phyloP scores from a whole-genome alignment of 352 stramenopile genomes.

The Poterioochromonas sp. region DNA sequence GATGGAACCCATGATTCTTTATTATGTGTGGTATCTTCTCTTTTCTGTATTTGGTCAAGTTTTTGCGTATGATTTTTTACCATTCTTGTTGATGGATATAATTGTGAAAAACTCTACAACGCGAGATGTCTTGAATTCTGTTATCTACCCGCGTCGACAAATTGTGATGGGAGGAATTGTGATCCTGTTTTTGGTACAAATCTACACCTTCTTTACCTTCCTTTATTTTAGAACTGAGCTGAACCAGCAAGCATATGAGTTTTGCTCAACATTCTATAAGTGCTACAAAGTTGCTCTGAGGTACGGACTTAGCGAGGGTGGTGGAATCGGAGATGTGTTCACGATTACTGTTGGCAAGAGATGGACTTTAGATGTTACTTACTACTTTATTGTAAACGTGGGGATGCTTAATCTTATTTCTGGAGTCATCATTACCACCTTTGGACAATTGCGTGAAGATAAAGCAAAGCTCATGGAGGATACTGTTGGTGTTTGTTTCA shows the following conservation, averaged over 20 bases:
- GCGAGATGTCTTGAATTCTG: conserved; percentile 42
- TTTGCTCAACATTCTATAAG: conserved; percentile 34
- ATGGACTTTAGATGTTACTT: conserved; percentile 42
- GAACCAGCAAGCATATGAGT: neutral
- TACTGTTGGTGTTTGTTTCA: conserved; percentile 42
- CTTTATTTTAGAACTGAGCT: conserved; percentile 14
- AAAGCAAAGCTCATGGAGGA: conserved; percentile 43
- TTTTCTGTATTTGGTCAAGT: conserved; percentile 36
- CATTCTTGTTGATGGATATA: conserved; percentile 42
- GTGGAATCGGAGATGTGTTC: conserved; percentile 42
- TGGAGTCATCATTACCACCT: conserved; percentile 53
- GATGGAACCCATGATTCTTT: conserved; percentile 39
- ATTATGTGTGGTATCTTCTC: conserved; percentile 41
- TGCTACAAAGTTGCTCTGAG: conserved; percentile 39
- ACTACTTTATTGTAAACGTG: conserved; percentile 49
- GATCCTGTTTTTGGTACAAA: conserved; percentile 39
- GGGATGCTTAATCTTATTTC: conserved; percentile 51
- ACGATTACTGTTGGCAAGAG: conserved; percentile 20
- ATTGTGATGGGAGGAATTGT: conserved; percentile 41
- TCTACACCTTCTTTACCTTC: conserved; percentile 39
- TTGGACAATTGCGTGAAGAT: conserved; percentile 42
- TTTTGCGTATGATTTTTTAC: conserved; percentile 30
- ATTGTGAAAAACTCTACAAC: conserved; percentile 45
- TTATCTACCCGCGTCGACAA: conserved; percentile 41
- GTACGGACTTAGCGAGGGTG: conserved; percentile 39